Base-by-base conservation (phyloP, 2,329 filamentous ascomycete species). In the Penicillium psychrosexuale region DNA sequence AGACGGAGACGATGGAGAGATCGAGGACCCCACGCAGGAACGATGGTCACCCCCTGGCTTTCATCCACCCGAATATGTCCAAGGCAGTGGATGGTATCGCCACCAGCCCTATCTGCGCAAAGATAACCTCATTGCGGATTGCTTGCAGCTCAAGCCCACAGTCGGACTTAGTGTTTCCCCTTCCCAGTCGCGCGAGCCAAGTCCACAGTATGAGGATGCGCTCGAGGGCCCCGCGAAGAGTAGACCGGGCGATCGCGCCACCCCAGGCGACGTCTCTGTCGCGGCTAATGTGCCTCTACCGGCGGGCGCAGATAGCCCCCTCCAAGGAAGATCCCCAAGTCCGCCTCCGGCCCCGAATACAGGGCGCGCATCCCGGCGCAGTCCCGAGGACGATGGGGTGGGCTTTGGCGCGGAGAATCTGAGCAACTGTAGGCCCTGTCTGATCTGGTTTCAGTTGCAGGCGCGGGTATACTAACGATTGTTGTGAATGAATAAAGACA, bases 21-120 rank as follows among this genome's bases (percentile, higher is more conserved):
- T 71, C 30, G 72, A 70, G 36, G 74, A 73, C 28, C 67, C 68
- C 36, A 61, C 61, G 5, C 58, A 66, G 33, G 79, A 80, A 46
- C 83, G 82, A 31, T 88, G 84, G 83, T 85, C 83, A 50, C 86
- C 86, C 38, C 86, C 86, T 2, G 84, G 84, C 12, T 86, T 85
- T 57, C 68, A 71, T 28, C 67, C 68, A 33, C 28, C 47, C 53
- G 74, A 75, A 60, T 81, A 79, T 64, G 70, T 73, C 50, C 72
- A 78, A 58, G 83, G 81, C 60, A 85, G 81, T 66, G 78, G 79
- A 57, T 84, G 82, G 83, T 76, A 76, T 68, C 69, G 77, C 58
- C 72, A 80, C 67, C 72, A 77, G 63, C 73, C 76, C 47, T 82
- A 85, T 69, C 63, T 75, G 69, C 75, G 67, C 59, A 68, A 69